phyloP scores from a whole-genome alignment of 1,284 basidiomycete genomes.

The Apiotrichum laibachii region DNA sequence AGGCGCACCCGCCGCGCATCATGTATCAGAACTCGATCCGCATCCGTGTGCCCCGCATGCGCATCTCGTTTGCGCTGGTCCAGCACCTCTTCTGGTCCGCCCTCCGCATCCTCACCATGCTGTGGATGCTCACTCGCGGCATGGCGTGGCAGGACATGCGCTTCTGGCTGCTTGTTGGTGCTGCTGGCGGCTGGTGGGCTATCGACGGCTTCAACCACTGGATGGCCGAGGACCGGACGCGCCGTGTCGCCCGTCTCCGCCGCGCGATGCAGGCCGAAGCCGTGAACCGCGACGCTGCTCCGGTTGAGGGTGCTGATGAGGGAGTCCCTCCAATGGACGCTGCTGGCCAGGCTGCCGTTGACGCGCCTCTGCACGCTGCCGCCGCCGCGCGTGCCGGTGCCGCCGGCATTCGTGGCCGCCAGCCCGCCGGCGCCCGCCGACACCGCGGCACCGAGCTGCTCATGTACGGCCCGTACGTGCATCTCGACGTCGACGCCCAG shows the following conservation, averaged over 20 bases:
- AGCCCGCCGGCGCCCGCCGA: not conserved
- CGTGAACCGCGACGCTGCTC: not conserved
- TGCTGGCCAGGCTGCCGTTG: conserved; percentile 1
- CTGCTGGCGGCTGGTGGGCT: conserved; percentile 35
- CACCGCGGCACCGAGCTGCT: conserved; percentile 1
- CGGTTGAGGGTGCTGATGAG: not conserved
- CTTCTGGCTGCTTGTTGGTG: conserved; percentile 37
- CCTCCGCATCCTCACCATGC: conserved; percentile 30
- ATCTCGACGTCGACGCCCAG: conserved; percentile 30
- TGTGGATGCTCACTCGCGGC: conserved; percentile 43
- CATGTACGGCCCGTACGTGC: conserved; percentile 13
- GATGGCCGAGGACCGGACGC: conserved; percentile 4
- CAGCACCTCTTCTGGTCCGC: conserved; percentile 35
- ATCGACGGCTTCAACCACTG: conserved; percentile 29
- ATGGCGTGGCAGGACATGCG: conserved; percentile 37
- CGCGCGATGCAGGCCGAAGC: conserved; percentile 2
- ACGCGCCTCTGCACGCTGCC: conserved; percentile 11
- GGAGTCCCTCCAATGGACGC: conserved; percentile 2
- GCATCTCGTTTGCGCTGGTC: conserved; percentile 24
- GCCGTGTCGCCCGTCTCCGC: not conserved
- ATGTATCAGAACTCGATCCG: conserved; percentile 8
- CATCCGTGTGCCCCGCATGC: conserved; percentile 13
- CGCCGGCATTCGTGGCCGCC: not conserved
- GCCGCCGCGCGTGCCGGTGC: conserved; percentile 7
- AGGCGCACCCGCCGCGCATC: not conserved